Conservation (phyloP, 768 basidiomycete species). For the Podaxis carcinomalis region DNA sequence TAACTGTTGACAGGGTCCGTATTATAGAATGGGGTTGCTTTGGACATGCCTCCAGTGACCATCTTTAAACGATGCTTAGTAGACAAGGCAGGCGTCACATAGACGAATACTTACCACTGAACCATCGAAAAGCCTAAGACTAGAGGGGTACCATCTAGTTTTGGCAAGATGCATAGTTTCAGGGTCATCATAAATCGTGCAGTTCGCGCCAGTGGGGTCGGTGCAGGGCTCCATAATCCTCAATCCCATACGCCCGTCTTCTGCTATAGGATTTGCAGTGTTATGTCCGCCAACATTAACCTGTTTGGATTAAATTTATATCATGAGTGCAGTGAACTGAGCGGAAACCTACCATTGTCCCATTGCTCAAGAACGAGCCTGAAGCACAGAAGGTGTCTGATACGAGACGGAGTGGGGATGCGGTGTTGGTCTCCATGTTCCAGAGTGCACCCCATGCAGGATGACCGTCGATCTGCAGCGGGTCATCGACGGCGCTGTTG, state of each 20-base stretch:
- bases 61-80: conserved; percentile 14
- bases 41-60: conserved; percentile 24
- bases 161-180: conserved; percentile 28
- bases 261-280: conserved; percentile 21
- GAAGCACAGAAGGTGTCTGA: conserved; percentile 40
- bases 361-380: conserved; percentile 36
- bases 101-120: conserved; percentile 27
- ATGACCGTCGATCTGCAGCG: conserved; percentile 36
- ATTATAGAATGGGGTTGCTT: conserved; percentile 53
- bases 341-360: conserved; percentile 28
- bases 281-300: conserved; percentile 28
- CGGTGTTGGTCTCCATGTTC: conserved; percentile 34
- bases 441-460: conserved; percentile 44
- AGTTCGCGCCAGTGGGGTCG: conserved; percentile 23
- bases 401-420: conserved; percentile 28
- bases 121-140: conserved; percentile 28
- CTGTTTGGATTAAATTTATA: conserved; percentile 7
- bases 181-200: conserved; percentile 33
- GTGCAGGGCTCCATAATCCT: conserved; percentile 35
- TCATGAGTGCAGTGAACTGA: too few relatives aligned
- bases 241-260: conserved; percentile 31
- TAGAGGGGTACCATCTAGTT: conserved; percentile 38
- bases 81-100: neutral
- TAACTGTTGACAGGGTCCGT: conserved; percentile 46
- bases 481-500: conserved; percentile 30